Evolutionary conservation across 192 early-diverging fungal genomes (phyloP), one percentile per base, ranked within the genome.

Genomic region (Coemansia sp.): DNA sequence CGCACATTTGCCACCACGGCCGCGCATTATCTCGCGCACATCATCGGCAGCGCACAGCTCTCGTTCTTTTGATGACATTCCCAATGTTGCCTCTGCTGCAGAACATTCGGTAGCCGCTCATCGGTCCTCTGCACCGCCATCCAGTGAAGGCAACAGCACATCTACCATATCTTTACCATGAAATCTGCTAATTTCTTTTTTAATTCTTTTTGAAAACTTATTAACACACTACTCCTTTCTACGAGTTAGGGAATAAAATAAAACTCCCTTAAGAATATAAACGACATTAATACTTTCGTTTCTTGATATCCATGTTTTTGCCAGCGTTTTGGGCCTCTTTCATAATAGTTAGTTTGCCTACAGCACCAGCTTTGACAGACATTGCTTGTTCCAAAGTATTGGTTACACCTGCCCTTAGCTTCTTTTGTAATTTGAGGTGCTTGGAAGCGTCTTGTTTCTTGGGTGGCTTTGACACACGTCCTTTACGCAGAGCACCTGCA

Each of bases 311-410:
- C 18, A 78, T 75, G n/a, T 67, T 71, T 60, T 83, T 76, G 24
- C 83, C 87, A 59, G 83, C 72, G 4, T 80, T 72, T 50, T 82
- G 85, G 24, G 81, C 71, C 1, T 65, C 67, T 68, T 85, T 86
- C 87, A 90, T 86, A 26, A 90, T 90, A 1, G 85, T 87, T 58
- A 90, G 79, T 65, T 90, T 90, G 28, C 88, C 88, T 3, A 86
- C 85, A 0, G 85, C 76, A 3, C 83, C 85, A 0, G 88, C 88
- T 67, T 86, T 86, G 56, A 83, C 86, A 14, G 87, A 80, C 88
- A 90, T 88, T 12, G 79, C 64, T 47, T 81, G 79, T 59, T 81
- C 79, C 16, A 81, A 64, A 7, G 58, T 66, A 28, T 63, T 54
- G 0, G 79, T 81, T 54, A 81, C 62, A 41, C 57, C 60, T 4